Conservation (phyloP, 2,329 filamentous ascomycete genomes). For the Cordyceps fumosorosea region DNA sequence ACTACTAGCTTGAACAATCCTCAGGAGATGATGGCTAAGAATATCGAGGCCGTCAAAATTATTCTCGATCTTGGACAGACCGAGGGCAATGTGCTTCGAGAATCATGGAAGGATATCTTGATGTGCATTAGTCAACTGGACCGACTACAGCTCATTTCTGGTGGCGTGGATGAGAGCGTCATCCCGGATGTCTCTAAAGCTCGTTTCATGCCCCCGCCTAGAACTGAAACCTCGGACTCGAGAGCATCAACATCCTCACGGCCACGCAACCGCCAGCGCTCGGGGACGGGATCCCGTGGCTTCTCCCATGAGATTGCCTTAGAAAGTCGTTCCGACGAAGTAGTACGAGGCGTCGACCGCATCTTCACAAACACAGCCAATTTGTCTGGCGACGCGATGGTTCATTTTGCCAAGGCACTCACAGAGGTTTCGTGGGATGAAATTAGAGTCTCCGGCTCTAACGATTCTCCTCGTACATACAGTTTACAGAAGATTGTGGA, state of each 20-base stretch:
- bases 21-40: constrained; percentile 91
- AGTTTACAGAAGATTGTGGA: constrained; percentile 97
- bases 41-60: constrained; percentile 88
- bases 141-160: constrained; percentile 87
- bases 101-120: constrained; percentile 92
- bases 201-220: constrained; percentile 57
- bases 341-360: constrained; percentile 85
- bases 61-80: constrained; percentile 87
- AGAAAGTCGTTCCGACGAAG: constrained; percentile 87
- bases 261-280: constrained; percentile 38
- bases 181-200: constrained; percentile 89
- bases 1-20: constrained; percentile 95
- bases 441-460: constrained; percentile 93
- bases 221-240: constrained; percentile 48
- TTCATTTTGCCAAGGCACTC: constrained; percentile 86
- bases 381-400: constrained; percentile 86
- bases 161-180: constrained; percentile 85
- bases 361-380: constrained; percentile 97
- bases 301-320: constrained; percentile 77
- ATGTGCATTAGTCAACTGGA: constrained; percentile 96
- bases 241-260: constrained; percentile 62
- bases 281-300: constrained; percentile 55
- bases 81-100: constrained; percentile 81
- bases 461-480: constrained; percentile 92
- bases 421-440: constrained; percentile 99